A percentile compares a stretch with the other conserved stretches of the same genome.
Conservation (phyloP, 164 flowering plant species). For the Litsea cubeba region DNA sequence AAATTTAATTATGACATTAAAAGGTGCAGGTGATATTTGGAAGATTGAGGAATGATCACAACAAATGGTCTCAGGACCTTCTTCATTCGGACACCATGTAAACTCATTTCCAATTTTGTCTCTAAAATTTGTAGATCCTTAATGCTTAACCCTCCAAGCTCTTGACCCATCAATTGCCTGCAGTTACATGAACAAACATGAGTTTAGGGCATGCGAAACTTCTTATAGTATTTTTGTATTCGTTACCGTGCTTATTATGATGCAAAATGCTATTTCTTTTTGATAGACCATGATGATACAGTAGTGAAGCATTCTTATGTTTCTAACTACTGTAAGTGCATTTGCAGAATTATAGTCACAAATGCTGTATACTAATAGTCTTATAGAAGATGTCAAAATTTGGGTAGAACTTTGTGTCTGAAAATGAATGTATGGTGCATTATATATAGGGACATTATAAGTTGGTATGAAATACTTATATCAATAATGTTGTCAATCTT, state of each 20-base stretch:
- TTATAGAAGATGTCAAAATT: too few relatives aligned
- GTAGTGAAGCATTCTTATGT: not conserved
- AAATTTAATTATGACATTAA: constrained; percentile 14
- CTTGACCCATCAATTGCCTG: constrained; percentile 92
- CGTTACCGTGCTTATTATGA: not conserved
- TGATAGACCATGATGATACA: not conserved
- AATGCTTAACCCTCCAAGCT: constrained; percentile 65
- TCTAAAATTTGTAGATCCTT: constrained; percentile 76
- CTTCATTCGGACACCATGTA: constrained; percentile 64
- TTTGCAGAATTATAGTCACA: too few relatives aligned
- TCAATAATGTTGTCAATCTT: not conserved
- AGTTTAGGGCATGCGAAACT: not conserved
- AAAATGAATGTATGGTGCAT: not conserved
- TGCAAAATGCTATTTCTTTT: too few relatives aligned
- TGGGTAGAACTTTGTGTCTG: not conserved
- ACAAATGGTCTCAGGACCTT: constrained; percentile 42
- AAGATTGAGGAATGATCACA: constrained; percentile 1
- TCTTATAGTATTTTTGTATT: not conserved
- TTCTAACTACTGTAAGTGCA: not conserved
- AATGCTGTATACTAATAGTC: not conserved
- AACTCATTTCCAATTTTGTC: constrained; percentile 77
- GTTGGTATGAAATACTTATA: not conserved
- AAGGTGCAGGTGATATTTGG: not conserved
- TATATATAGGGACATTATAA: not conserved
- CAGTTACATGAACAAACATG: not conserved